These are phyloP conservation scores for Gynandropsis gynandra DNA, from an alignment of 345 rosid genomes.

Conservation along the genomic window DNA sequence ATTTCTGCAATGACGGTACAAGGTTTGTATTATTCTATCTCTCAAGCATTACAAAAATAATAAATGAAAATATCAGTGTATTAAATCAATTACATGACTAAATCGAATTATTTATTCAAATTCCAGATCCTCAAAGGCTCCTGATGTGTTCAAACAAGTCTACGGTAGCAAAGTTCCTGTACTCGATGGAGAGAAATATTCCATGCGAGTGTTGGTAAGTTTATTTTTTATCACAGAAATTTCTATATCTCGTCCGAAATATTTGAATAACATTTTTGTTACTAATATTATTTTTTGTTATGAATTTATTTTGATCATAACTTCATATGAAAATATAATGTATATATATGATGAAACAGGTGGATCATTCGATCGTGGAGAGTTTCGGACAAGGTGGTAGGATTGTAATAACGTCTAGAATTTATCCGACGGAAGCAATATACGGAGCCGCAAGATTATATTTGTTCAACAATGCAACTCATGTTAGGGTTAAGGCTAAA, in stretches of 20 bases:
- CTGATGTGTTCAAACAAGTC: slow-evolving; percentile 47
- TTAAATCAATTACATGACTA: no score
- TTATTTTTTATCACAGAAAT: no score
- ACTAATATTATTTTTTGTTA: no score
- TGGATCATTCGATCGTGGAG: slow-evolving; percentile 77
- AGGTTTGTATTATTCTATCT: slow-evolving; percentile 40
- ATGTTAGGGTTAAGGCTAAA: slow-evolving; percentile 38
- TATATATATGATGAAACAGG: slow-evolving; percentile 25
- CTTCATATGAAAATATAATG: no score
- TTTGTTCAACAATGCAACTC: slow-evolving; percentile 73
- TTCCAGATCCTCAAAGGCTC: slow-evolving; percentile 62
- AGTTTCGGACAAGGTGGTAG: slow-evolving; percentile 86
- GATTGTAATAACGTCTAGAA: slow-evolving; percentile 51
- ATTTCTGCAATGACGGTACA: slow-evolving; percentile 67
- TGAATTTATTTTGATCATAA: no score
- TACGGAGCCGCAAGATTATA: slow-evolving; percentile 55
- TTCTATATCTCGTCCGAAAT: no score
- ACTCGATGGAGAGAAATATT: slow-evolving; percentile 54
- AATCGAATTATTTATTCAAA: no score
- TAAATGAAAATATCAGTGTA: no score
- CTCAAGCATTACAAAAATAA: no score
- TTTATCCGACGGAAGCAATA: slow-evolving; percentile 75
- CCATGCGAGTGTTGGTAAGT: slow-evolving; percentile 62
- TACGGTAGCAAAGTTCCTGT: slow-evolving; percentile 65
- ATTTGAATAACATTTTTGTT: no score